phyloP scores from a whole-genome alignment of 768 basidiomycete species.

The Favolaschia claudopus region DNA sequence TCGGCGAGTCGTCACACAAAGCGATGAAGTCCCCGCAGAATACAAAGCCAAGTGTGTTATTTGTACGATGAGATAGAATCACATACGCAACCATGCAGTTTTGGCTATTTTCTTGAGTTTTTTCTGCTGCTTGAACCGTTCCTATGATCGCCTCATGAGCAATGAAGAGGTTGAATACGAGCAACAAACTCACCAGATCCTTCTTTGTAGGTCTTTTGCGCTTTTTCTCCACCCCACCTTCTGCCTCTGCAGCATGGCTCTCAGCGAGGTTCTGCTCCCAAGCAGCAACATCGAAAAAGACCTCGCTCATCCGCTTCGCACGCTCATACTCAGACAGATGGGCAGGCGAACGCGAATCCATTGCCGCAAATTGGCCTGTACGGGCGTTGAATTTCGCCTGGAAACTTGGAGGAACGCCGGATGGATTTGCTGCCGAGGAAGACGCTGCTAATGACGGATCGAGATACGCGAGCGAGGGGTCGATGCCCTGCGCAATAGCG shows the following conservation, averaged over 20 bases:
- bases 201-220: slow-evolving; percentile 83
- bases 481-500: slow-evolving; percentile 81
- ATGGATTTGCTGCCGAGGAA: slow-evolving; percentile 39
- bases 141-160: no score
- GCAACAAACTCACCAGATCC: slow-evolving; percentile 77
- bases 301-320: slow-evolving; percentile 85
- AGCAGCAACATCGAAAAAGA: slow-evolving; percentile 84
- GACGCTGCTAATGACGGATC: slow-evolving; percentile 72
- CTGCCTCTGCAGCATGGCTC: slow-evolving; percentile 50
- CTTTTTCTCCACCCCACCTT: slow-evolving; percentile 66
- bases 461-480: slow-evolving; percentile 80
- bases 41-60: no score
- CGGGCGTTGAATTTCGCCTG: slow-evolving; percentile 84
- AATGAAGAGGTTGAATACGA: no score
- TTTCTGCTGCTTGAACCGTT: slow-evolving; percentile 87
- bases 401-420: slow-evolving; percentile 53
- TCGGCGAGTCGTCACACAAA: no score
- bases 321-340: slow-evolving; percentile 85
- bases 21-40: no score
- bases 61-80: no score
- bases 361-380: slow-evolving; percentile 75
- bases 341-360: slow-evolving; percentile 73
- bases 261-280: slow-evolving; percentile 79
- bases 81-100: slow-evolving; percentile 92
- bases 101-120: slow-evolving; percentile 84